Percentiles rank a stretch among this genome's conserved stretches.
These are phyloP conservation scores for Lichtheimia ornata DNA, from an alignment of 371 early-diverging fungal genomes.

Conservation along the genomic window DNA sequence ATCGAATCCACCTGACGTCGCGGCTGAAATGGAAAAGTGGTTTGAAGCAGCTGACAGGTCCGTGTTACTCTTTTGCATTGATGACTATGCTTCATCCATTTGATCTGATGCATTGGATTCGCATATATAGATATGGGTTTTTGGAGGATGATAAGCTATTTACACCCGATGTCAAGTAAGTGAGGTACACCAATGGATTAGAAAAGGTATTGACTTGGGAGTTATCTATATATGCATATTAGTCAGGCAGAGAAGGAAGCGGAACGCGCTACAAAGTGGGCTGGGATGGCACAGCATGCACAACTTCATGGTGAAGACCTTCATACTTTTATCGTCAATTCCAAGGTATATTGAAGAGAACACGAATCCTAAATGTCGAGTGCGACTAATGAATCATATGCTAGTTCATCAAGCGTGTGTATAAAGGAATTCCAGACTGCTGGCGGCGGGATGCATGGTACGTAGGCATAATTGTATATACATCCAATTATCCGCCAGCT, in stretches of 20 bases:
- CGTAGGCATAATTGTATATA: background rate
- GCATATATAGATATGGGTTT: slow-evolving; percentile 46
- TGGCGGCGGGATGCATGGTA: slow-evolving; percentile 69
- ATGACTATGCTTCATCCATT: too few relatives aligned
- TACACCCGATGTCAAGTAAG: slow-evolving; percentile 16
- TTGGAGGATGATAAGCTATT: slow-evolving; percentile 21
- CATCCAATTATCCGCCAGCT: too few relatives aligned
- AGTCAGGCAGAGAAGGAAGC: slow-evolving; percentile 36
- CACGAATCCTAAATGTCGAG: too few relatives aligned
- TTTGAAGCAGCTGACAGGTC: slow-evolving; percentile 46
- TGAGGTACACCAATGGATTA: background rate
- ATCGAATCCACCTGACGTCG: slow-evolving; percentile 27
- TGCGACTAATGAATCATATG: background rate
- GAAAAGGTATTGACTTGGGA: too few relatives aligned
- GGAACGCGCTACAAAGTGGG: slow-evolving; percentile 55
- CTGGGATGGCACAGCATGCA: slow-evolving; percentile 49
- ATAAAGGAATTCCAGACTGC: slow-evolving; percentile 69
- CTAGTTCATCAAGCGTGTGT: slow-evolving; percentile 54
- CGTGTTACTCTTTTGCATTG: too few relatives aligned
- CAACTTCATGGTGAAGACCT: slow-evolving; percentile 36
- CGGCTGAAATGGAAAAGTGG: slow-evolving; percentile 55
- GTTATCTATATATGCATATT: too few relatives aligned
- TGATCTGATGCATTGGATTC: background rate
- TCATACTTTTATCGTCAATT: slow-evolving; percentile 35
- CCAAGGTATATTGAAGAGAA: slow-evolving; percentile 32